phyloP scores from a whole-genome alignment of 768 basidiomycete species.

The Tremella fuciformis region DNA sequence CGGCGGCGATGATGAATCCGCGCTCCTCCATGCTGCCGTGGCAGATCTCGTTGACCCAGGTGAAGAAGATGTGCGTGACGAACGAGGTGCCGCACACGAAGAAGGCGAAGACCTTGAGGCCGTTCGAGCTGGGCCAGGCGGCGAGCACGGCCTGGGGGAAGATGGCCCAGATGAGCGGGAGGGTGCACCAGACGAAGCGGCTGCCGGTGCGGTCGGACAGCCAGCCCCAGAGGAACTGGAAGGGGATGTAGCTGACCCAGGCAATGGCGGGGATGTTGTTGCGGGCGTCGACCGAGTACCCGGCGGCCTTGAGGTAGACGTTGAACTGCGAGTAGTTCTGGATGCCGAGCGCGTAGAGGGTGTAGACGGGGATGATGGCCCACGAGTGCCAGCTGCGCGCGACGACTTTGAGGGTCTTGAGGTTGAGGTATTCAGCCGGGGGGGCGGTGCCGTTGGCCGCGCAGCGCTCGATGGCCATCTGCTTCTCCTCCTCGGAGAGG shows the following conservation, averaged over 20 bases:
- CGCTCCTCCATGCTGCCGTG: slow-evolving; percentile 16
- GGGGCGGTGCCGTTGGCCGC: slow-evolving; percentile 14
- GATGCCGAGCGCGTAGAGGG: background rate
- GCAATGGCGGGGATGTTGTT: slow-evolving; percentile 20
- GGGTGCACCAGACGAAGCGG: background rate
- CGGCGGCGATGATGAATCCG: slow-evolving; percentile 16
- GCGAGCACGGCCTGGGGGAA: background rate
- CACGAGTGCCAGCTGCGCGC: slow-evolving; percentile 6
- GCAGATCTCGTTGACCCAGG: slow-evolving; percentile 12
- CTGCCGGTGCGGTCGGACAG: slow-evolving; percentile 10
- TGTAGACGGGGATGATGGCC: slow-evolving; percentile 1
- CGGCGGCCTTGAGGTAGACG: slow-evolving; percentile 15
- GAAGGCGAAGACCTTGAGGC: background rate
- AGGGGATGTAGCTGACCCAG: slow-evolving; percentile 7
- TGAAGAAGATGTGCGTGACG: slow-evolving; percentile 3
- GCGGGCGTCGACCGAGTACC: slow-evolving; percentile 18
- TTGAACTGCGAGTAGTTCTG: slow-evolving; percentile 18
- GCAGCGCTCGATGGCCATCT: slow-evolving; percentile 18
- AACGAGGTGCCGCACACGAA: background rate
- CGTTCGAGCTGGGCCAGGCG: background rate
- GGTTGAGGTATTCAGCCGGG: slow-evolving; percentile 5
- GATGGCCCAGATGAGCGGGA: background rate
- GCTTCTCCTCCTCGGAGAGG: slow-evolving; percentile 27
- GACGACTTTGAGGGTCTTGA: slow-evolving; percentile 4
- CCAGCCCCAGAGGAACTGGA: slow-evolving; percentile 7